These are phyloP conservation scores for Geotrichum aggregatum DNA, from an alignment of 1,139 yeast species.

Conservation along the genomic window DNA sequence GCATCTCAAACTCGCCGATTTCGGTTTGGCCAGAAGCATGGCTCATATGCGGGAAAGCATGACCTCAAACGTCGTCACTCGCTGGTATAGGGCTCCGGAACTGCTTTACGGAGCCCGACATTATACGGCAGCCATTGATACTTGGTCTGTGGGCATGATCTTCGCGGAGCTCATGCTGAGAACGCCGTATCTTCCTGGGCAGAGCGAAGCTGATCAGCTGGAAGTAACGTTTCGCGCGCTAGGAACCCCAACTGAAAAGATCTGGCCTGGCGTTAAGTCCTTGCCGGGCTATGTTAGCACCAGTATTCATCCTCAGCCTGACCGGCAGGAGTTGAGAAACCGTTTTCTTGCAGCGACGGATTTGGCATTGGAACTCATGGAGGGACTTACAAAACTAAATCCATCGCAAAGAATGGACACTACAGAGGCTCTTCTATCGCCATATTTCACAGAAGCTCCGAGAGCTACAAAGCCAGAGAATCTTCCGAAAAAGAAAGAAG, in stretches of 20 bases:
- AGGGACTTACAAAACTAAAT: constrained; percentile 69
- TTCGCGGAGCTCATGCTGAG: constrained; percentile 94
- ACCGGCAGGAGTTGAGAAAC: constrained; percentile 72
- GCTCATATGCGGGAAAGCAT: constrained; percentile 67
- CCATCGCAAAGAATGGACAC: constrained; percentile 72
- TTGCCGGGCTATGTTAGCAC: constrained; percentile 60
- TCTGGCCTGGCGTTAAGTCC: constrained; percentile 86
- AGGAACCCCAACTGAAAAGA: constrained; percentile 91
- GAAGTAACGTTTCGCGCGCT: constrained; percentile 88
- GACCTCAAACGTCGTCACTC: constrained; percentile 90
- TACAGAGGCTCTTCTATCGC: constrained; percentile 59
- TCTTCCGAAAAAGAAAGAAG: constrained; percentile 51
- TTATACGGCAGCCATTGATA: constrained; percentile 82
- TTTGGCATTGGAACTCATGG: constrained; percentile 70
- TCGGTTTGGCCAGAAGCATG: constrained; percentile 84
- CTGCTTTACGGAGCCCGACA: constrained; percentile 82
- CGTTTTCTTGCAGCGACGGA: constrained; percentile 92
- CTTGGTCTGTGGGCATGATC: constrained; percentile 95
- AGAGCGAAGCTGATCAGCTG: constrained; percentile 81
- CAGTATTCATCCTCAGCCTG: constrained; percentile 68
- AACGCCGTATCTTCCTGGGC: constrained; percentile 91
- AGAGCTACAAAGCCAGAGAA: constrained; percentile 67
- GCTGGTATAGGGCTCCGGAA: constrained; percentile 98
- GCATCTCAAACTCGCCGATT: constrained; percentile 88
- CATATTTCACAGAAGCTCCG: constrained; percentile 71